Conservation (phyloP, 2,329 filamentous ascomycete genomes). For the Pyrenophora teres region DNA sequence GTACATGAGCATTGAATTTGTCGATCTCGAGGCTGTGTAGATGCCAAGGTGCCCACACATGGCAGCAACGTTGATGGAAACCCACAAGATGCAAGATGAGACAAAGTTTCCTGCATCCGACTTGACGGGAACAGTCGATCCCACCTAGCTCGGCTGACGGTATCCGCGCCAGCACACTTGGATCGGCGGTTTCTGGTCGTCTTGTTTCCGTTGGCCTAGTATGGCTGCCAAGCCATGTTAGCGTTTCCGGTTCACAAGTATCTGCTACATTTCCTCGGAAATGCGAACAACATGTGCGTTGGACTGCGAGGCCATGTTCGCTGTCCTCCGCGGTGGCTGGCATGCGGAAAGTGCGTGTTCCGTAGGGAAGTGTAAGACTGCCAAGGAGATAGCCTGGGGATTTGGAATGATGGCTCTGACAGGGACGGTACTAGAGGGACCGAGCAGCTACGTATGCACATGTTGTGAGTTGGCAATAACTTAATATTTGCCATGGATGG, state of each 20-base stretch:
- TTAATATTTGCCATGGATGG: too few relatives aligned
- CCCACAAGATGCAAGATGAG: too few relatives aligned
- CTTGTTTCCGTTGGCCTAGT: slow-evolving; percentile 3
- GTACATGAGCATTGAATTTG: too few relatives aligned
- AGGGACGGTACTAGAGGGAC: too few relatives aligned
- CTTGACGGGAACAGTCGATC: background rate
- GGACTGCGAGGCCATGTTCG: background rate
- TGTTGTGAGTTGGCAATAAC: too few relatives aligned
- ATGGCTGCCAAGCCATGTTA: slow-evolving; percentile 8
- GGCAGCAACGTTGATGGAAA: too few relatives aligned
- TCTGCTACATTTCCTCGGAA: slow-evolving; percentile 5
- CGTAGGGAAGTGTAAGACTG: background rate
- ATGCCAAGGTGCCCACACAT: too few relatives aligned
- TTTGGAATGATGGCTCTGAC: background rate
- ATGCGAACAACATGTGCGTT: background rate
- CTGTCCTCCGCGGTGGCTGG: background rate
- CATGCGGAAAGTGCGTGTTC: background rate
- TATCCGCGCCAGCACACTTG: background rate
- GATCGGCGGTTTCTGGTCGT: background rate
- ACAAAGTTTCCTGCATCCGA: too few relatives aligned
- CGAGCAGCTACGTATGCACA: too few relatives aligned
- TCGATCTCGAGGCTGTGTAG: too few relatives aligned
- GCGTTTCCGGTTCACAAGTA: slow-evolving; percentile 6
- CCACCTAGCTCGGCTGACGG: background rate
- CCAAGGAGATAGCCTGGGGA: background rate